Evolutionary conservation across 148 eudicot species (phyloP), one percentile per base, ranked within the genome.

Genomic region (Arbutus unedo): DNA sequence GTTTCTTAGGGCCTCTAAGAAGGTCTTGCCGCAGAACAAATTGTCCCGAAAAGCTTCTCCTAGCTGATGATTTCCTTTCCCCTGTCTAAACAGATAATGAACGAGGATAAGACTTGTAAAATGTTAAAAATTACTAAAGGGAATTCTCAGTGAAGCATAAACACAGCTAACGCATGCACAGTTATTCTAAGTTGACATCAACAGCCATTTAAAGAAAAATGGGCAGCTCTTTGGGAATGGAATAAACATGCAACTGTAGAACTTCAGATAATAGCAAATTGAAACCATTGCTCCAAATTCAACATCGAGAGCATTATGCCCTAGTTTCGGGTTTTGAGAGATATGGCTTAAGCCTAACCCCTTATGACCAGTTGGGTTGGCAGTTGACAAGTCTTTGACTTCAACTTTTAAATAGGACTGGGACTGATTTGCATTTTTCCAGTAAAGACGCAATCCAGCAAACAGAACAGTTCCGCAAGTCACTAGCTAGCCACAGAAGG

Each of bases 21-120:
- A 73, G 82, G 48, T 87, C 89, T 78, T 79, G 71, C 64, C 41
- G 73, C 54, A 90, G 77, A 55, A 82, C 83, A 83, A 83, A 86
- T 60, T 77, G 85, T 78, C 85, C 85, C 4, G 81, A 81, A 82
- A 84, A 81, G 73, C 88, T 84, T 83, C 83, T 79, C 89, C 75
- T 75, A 49, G 74, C 76, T 6, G 80, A 82, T 19, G 85, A 82
- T 57, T 59, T 83, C 55, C 67, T 74, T 62, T 79, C 82, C 43
- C 74, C 78, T 48, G 83, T 76, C 90, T 88, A 48, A 43, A 80
- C 31, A 80, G 71, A 74, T 49, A 43, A 77, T 51, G 83, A 25
- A 21, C 13, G 8, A 6, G n/a, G 43, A 38, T 60, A 64, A 55
- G 64, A 19, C 19, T 59, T 8, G 3, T 60, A 62, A 21, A 59